Evolutionary conservation across 208 protist genomes (phyloP), one percentile per base, ranked within the genome.

Genomic region (Leishmania martiniquensis): DNA sequence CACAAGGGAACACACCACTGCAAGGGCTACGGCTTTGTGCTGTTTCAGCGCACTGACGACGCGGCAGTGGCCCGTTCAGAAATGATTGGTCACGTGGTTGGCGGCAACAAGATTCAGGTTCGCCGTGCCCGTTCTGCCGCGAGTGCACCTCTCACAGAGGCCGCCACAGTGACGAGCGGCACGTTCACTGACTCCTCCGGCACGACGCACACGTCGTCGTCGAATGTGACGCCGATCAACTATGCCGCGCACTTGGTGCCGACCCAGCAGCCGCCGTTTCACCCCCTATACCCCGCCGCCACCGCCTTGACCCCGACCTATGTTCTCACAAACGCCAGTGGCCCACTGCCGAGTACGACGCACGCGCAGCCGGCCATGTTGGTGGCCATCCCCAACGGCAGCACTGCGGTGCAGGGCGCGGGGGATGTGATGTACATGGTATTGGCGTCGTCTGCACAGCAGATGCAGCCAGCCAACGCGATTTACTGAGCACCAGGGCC

Each of bases 21-120:
- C 85, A 91, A 91, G 62, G 91, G 89, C 39, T 94, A 94, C 81
- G 91, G 89, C 74, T 96, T 96, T 44, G 91, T 96, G 39, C 80
- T 94, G 45, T 96, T 95, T 69, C 81, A 91, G 67, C 81, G 72
- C 60, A 77, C 84, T 52, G 87, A 94, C 29, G 81, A 86, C 44
- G 89, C 91, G 20, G 80, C 68, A 15, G 39, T 74, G 25, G 91
- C 91, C n/a, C 82, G 87, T 75, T 71, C 74, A 17, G 87, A 81
- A 44, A 86, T 92, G 81, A 93, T 92, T 49, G 91, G 91, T 54
- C 78, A 89, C 57, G 72, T 91, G 17, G 80, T 93, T 4, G 85
- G 85, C 44, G 84, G 86, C 51, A 84, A 87, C 80, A 86, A 85
- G 52, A 93, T 95, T 54, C 91, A 93, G 65, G 89, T 93, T 45